A percentile compares a stretch with the other conserved stretches of the same genome.
phyloP scores from a whole-genome alignment of 352 stramenopile genomes.

The Globisporangium alternatum region DNA sequence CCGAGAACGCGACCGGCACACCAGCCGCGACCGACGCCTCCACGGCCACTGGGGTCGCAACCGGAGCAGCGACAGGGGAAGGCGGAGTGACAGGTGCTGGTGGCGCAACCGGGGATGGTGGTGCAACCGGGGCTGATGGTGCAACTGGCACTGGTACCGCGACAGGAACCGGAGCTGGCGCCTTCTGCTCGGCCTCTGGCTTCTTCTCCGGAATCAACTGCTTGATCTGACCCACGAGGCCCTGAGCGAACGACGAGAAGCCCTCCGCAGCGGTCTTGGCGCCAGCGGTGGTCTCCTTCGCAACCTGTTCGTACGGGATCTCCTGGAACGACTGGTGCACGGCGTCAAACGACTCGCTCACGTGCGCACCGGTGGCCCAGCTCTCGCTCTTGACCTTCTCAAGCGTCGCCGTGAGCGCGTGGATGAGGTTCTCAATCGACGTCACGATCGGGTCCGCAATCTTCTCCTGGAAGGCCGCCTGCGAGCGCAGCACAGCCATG shows the following conservation, averaged over 20 bases:
- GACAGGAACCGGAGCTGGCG: constrained; percentile 7
- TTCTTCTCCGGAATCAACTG: constrained; percentile 60
- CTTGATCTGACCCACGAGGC: constrained; percentile 64
- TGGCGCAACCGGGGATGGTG: constrained; percentile 5
- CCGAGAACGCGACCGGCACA: constrained; percentile 40
- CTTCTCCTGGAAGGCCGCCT: constrained; percentile 44
- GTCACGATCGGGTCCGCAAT: constrained; percentile 53
- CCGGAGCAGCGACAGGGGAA: not conserved
- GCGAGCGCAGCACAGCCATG: constrained; percentile 36
- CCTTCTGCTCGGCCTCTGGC: constrained; percentile 19
- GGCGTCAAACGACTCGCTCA: constrained; percentile 26
- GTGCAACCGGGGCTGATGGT: constrained; percentile 5
- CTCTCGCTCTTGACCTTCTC: constrained; percentile 53
- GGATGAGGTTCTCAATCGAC: constrained; percentile 59
- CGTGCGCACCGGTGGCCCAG: constrained; percentile 13
- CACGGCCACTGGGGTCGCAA: not conserved
- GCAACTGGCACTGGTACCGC: constrained; percentile 7
- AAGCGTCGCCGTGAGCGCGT: constrained; percentile 41
- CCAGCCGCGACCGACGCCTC: constrained; percentile 19
- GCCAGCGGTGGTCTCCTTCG: constrained; percentile 36
- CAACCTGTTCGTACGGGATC: constrained; percentile 37
- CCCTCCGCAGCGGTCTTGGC: constrained; percentile 40
- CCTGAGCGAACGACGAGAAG: constrained; percentile 67
- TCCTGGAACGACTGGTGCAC: constrained; percentile 41
- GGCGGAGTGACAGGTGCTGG: constrained; percentile 2